phyloP scores from a whole-genome alignment of 2,329 filamentous ascomycete genomes.

The Botrytis fabae region DNA sequence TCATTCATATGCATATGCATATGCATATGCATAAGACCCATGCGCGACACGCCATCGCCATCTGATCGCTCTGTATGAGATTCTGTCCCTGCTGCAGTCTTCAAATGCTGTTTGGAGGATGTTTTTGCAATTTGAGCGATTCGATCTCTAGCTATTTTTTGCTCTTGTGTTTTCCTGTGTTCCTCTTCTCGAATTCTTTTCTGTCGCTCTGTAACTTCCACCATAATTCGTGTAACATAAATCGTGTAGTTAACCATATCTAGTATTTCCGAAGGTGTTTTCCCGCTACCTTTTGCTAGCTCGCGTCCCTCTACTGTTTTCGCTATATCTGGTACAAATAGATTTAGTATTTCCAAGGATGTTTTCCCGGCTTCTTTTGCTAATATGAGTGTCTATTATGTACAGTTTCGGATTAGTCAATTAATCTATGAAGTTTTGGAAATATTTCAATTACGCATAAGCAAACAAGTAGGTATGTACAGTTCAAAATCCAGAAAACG shows the following conservation, averaged over 20 bases:
- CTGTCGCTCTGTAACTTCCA: not conserved
- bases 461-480: not conserved
- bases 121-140: no score
- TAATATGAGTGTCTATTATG: not conserved
- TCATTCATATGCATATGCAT: no score
- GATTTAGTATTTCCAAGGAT: not conserved
- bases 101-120: rapidly evolving
- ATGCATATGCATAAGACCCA: no score
- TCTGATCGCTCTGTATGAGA: not conserved
- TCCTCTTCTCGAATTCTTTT: no score
- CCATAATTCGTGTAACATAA: rapidly evolving
- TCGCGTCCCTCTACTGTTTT: not conserved
- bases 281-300: not conserved
- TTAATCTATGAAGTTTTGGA: not conserved
- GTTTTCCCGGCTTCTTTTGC: not conserved
- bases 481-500: not conserved
- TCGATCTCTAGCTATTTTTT: not conserved
- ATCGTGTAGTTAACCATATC: no score
- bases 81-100: not conserved
- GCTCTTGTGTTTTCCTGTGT: not conserved
- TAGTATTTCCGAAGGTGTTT: not conserved
- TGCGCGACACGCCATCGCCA: no score
- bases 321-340: rapidly evolving
- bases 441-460: not conserved
- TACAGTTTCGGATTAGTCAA: not conserved